These are phyloP conservation scores for Coniochaeta sp. DNA, from an alignment of 2,329 filamentous ascomycete genomes.

Conservation along the genomic window DNA sequence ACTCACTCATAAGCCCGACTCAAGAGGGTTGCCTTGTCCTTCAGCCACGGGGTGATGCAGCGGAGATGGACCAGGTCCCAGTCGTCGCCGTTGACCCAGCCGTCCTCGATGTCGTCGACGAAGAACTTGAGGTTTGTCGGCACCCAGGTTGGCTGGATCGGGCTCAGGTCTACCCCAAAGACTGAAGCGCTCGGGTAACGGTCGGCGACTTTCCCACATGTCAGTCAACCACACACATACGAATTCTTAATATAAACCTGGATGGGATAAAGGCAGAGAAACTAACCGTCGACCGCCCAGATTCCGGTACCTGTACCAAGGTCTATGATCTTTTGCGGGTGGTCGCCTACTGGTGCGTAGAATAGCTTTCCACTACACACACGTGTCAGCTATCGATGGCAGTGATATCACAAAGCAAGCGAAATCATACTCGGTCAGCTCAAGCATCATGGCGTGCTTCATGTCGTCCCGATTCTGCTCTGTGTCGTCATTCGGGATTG, in stretches of 20 bases:
- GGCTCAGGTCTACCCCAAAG: constrained; percentile 25
- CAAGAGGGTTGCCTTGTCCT: constrained; percentile 41
- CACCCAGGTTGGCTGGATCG: constrained; percentile 28
- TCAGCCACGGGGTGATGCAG: constrained; percentile 23
- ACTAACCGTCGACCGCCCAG: constrained; percentile 44
- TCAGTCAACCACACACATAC: no score
- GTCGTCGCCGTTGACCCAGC: constrained; percentile 45
- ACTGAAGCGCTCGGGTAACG: constrained; percentile 14
- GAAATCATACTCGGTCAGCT: constrained; percentile 24
- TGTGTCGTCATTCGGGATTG: constrained; percentile 36
- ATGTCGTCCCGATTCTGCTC: constrained; percentile 36
- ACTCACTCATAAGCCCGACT: neutral
- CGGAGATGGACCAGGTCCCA: constrained; percentile 54
- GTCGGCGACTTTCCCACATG: constrained; percentile 5
- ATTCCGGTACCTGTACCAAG: constrained; percentile 44
- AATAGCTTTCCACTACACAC: constrained; percentile 21
- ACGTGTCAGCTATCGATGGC: neutral
- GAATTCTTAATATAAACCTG: no score
- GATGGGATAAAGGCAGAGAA: neutral
- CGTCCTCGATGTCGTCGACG: constrained; percentile 46
- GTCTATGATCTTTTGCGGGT: constrained; percentile 36
- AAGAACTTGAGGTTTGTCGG: constrained; percentile 45
- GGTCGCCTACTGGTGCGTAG: constrained; percentile 28
- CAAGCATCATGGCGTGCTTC: constrained; percentile 36
- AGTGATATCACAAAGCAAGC: neutral